A percentile compares a stretch with the other conserved stretches of the same genome.
These are phyloP conservation scores for Wakefieldia striispora DNA, from an alignment of 768 basidiomycete genomes.

Conservation along the genomic window DNA sequence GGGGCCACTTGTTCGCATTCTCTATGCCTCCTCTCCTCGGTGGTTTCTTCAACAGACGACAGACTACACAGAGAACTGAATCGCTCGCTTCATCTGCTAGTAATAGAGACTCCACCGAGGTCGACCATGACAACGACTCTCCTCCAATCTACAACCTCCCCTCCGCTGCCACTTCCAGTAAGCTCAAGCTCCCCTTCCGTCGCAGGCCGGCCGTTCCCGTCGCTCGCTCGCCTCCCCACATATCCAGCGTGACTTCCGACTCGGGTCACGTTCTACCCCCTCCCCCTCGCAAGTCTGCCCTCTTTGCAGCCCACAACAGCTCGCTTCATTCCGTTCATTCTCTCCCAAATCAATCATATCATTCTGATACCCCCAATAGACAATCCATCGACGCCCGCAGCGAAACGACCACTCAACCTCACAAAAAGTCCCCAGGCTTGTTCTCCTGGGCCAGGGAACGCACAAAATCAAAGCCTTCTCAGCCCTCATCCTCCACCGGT, in stretches of 20 bases:
- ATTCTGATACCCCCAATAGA: conserved; percentile 21
- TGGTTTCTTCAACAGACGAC: conserved; percentile 27
- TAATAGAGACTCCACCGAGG: conserved; percentile 26
- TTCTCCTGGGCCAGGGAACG: conserved; percentile 37
- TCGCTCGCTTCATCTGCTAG: conserved; percentile 13
- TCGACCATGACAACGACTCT: no score
- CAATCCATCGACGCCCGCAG: conserved; percentile 11
- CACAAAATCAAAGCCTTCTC: conserved; percentile 33
- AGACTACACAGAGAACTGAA: background rate
- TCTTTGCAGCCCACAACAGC: conserved; percentile 60
- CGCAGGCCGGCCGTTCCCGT: no score
- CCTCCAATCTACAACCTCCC: conserved; percentile 30
- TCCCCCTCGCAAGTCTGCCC: conserved; percentile 61
- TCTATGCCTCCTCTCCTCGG: conserved; percentile 28
- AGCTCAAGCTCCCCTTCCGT: conserved; percentile 44
- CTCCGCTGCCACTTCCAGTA: conserved; percentile 39
- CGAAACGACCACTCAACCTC: conserved; percentile 14
- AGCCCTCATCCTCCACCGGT: conserved; percentile 27
- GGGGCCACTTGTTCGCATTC: background rate
- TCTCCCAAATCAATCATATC: conserved; percentile 45
- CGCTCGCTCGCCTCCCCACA: conserved; percentile 16
- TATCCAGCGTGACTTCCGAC: conserved; percentile 43
- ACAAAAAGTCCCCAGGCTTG: conserved; percentile 36
- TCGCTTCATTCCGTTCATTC: conserved; percentile 55
- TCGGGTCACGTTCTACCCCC: conserved; percentile 46